These are phyloP conservation scores for Amaranthus palmeri DNA, from an alignment of 148 eudicot genomes.

Conservation along the genomic window DNA sequence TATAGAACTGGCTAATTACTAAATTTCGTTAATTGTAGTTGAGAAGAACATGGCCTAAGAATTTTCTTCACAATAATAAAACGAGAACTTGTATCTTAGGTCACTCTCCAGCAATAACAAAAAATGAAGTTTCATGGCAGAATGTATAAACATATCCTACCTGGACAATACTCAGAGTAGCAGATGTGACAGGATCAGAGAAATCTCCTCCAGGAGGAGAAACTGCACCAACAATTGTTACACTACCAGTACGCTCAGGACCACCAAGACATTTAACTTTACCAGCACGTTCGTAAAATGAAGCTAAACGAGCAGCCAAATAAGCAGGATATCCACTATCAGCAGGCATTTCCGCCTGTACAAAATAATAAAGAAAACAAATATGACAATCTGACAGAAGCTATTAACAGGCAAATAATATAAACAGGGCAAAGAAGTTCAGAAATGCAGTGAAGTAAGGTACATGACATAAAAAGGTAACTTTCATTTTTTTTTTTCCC, in stretches of 20 bases:
- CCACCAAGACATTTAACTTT: conserved; percentile 98
- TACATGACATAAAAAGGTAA: neutral
- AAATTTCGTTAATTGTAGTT: too few relatives aligned
- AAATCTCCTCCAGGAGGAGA: conserved; percentile 99
- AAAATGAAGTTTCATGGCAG: neutral
- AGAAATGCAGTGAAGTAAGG: neutral
- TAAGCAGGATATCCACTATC: conserved; percentile 99
- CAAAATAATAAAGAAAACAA: conserved; percentile 2
- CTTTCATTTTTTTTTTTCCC: too few relatives aligned
- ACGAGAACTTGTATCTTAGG: neutral
- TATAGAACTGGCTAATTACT: too few relatives aligned
- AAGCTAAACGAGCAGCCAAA: conserved; percentile 97
- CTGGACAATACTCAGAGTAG: conserved; percentile 97
- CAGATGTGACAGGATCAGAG: conserved; percentile 99
- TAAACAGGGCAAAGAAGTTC: neutral
- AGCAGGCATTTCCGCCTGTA: conserved; percentile 99
- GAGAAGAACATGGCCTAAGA: too few relatives aligned
- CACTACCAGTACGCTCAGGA: conserved; percentile 97
- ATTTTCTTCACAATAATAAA: neutral
- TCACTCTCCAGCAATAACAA: neutral
- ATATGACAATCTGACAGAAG: conserved; percentile 1
- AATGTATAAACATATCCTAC: conserved; percentile 27
- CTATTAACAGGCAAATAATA: neutral
- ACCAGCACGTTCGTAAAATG: conserved; percentile 99
- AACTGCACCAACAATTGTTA: conserved; percentile 98